phyloP scores from a whole-genome alignment of 805 yeast genomes.

The Sugiyamaella floridensis region DNA sequence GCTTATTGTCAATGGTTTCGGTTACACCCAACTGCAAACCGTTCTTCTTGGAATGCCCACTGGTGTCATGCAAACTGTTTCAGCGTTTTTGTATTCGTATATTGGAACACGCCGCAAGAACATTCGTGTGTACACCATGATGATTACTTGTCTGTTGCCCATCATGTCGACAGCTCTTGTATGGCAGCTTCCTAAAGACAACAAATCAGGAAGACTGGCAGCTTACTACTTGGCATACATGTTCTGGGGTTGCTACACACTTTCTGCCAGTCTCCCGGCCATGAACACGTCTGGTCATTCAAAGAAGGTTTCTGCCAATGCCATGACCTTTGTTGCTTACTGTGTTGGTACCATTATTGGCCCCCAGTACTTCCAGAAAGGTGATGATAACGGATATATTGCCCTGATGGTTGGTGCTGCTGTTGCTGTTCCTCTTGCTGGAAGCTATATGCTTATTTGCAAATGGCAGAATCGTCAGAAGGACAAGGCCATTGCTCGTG shows the following conservation, averaged over 20 bases:
- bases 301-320: slow-evolving; percentile 55
- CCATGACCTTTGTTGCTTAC: slow-evolving; percentile 54
- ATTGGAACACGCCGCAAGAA: neutral
- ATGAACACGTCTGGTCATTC: slow-evolving; percentile 66
- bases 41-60: slow-evolving; percentile 3
- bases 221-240: neutral
- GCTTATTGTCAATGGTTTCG: slow-evolving; percentile 2
- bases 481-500: slow-evolving; percentile 5
- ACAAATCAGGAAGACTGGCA: neutral
- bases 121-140: slow-evolving; percentile 2
- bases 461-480: slow-evolving; percentile 6
- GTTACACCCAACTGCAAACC: neutral
- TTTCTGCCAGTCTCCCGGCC: slow-evolving; percentile 1
- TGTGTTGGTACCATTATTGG: slow-evolving; percentile 64
- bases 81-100: neutral
- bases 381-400: neutral
- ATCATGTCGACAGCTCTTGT: slow-evolving; percentile 4
- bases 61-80: slow-evolving; percentile 1
- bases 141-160: slow-evolving; percentile 2
- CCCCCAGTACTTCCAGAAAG: slow-evolving; percentile 44
- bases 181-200: slow-evolving; percentile 5
- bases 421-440: slow-evolving; percentile 4
- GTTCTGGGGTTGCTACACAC: slow-evolving; percentile 5
- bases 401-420: slow-evolving; percentile 6
- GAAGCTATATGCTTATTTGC: slow-evolving; percentile 2